Percentiles rank a stretch among this genome's conserved stretches.
Conservation (phyloP, 495 filamentous ascomycete species). For the Neurospora sp. region DNA sequence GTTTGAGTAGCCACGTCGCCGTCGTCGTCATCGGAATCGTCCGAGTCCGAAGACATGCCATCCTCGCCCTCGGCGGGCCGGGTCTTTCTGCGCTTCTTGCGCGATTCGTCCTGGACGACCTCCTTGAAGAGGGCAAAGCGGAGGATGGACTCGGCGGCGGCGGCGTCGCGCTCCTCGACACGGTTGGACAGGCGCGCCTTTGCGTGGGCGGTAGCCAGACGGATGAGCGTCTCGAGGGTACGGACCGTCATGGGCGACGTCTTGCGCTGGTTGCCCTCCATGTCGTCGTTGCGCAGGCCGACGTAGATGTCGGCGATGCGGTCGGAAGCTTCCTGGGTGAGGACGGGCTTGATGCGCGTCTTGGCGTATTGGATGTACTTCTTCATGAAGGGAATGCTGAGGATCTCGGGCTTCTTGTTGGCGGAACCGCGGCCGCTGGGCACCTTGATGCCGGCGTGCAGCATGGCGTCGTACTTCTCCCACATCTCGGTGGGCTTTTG, state of each 20-base stretch:
- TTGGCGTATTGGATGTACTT: conserved; percentile 99
- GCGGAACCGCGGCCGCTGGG: conserved; percentile 54
- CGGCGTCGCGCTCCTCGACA: conserved; percentile 87
- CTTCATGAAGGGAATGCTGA: conserved; percentile 98
- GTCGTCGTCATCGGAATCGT: conserved; percentile 26
- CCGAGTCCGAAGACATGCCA: conserved; percentile 13
- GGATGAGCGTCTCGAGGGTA: conserved; percentile 95
- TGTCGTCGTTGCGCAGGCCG: conserved; percentile 87
- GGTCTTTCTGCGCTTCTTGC: conserved; percentile 58
- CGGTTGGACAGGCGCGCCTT: conserved; percentile 84
- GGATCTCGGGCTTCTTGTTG: conserved; percentile 73
- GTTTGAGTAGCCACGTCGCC: conserved; percentile 26
- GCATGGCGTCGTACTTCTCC: conserved; percentile 93
- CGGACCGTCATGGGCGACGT: conserved; percentile 94
- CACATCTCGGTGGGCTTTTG: conserved; percentile 74
- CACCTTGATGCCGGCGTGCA: conserved; percentile 82
- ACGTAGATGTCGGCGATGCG: conserved; percentile 92
- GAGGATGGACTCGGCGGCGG: conserved; percentile 80
- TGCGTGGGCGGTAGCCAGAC: conserved; percentile 91
- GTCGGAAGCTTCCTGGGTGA: conserved; percentile 88
- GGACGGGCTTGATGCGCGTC: conserved; percentile 74
- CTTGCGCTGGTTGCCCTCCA: conserved; percentile 85
- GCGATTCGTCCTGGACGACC: conserved; percentile 77
- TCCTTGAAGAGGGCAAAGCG: conserved; percentile 98
- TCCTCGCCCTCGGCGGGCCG: conserved; percentile 28